Evolutionary conservation across 2,329 filamentous ascomycete species (phyloP).

Genomic region (Macrophomina tecta): DNA sequence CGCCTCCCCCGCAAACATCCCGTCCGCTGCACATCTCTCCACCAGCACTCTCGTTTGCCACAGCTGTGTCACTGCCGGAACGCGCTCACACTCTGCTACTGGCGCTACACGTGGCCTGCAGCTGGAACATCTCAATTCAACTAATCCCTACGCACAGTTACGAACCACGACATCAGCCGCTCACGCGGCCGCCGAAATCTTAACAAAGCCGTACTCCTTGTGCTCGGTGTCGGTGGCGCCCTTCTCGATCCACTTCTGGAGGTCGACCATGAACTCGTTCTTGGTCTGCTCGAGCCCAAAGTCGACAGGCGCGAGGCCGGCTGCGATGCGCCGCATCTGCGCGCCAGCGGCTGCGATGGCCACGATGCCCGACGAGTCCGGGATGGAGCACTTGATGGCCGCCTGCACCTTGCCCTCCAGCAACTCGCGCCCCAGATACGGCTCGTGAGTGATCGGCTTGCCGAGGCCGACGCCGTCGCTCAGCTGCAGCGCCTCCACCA

Average conservation of each 20-base stretch:
- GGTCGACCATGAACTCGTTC: slow-evolving; percentile 56
- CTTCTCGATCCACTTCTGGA: slow-evolving; percentile 52
- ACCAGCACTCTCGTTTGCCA: no score
- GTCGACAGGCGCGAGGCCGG: slow-evolving; percentile 60
- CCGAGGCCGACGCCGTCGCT: slow-evolving; percentile 68
- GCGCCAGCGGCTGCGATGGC: neutral
- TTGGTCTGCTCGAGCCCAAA: slow-evolving; percentile 55
- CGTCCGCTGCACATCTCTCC: no score
- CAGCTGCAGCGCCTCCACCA: slow-evolving; percentile 60
- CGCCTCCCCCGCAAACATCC: no score
- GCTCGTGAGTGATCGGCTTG: slow-evolving; percentile 60
- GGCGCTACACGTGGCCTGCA: no score
- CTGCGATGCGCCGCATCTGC: slow-evolving; percentile 15
- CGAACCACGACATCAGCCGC: no score
- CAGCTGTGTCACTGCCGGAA: no score
- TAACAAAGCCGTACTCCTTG: slow-evolving; percentile 53
- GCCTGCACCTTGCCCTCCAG: slow-evolving; percentile 51
- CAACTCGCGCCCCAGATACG: slow-evolving; percentile 52
- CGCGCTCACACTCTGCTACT: no score
- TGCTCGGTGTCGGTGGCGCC: slow-evolving; percentile 47
- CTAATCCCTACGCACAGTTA: no score
- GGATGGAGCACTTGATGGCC: neutral
- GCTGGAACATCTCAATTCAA: no score
- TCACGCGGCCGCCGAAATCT: slow-evolving; percentile 36
- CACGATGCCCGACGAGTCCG: neutral